Base-by-base conservation (phyloP, 2,329 filamentous ascomycete genomes). In the Onygena corvina region DNA sequence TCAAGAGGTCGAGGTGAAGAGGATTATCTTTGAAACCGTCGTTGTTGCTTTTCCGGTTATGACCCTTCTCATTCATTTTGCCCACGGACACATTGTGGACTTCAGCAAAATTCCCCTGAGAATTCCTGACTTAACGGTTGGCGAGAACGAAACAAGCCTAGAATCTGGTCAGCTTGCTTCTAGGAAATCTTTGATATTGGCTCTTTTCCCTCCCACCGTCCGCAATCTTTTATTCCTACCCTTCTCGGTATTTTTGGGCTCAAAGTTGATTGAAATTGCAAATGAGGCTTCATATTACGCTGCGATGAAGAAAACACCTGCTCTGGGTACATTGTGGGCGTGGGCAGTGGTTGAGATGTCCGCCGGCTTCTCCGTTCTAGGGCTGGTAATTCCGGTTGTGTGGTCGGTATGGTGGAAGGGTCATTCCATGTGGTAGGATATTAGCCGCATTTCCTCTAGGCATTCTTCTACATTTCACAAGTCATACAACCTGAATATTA, bases 301-400 rank as follows among this genome's bases (percentile, higher is more conserved):
- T 4, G 81, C 94, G 16, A 89, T 96, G 86, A 93, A 94, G 70
- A 81, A 80, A 54, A 84, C 88, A 0, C 92, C 92, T n/a, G 81
- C 88, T 3, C 65, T 95, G 11, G 92, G 87, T 0, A 90, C 86
- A 34, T 65, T 96, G 14, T 96, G 90, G 89, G 76, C 96, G 3
- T 96, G 90, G 88, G 80, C 84, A 27, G 82, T 96, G 18, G 75
- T 96, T 42, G 92, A 98, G 69, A 76, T 95, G 67, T 76, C 86
- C 49, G 70, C 94, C 34, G 60, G 72, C 0, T 80, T 77, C 59
- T 85, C 84, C 0, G 68, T 82, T 20, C 59, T 69, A n/a, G 78
- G 74, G 38, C 65, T 77, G 18, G 49, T 69, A 34, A 63, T 68
- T n/a, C 74, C 79, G 11, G 58, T 73, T 47, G 64, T 59, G 1